Evolutionary conservation across 805 yeast genomes (phyloP).

Genomic region (Lipomyces sp.): DNA sequence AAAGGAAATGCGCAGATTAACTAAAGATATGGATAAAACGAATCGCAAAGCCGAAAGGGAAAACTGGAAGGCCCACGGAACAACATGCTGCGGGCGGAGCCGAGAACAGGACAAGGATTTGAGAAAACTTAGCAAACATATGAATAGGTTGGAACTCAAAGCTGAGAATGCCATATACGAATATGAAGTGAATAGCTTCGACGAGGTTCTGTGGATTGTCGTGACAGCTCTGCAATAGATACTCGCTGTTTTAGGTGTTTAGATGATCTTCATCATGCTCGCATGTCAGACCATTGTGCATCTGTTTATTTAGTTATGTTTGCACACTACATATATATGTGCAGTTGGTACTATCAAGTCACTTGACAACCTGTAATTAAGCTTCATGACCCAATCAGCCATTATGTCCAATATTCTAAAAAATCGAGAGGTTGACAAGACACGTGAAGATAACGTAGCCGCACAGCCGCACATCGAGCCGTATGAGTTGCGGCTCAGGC

Average conservation of each 20-base stretch:
- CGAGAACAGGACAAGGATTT: not conserved
- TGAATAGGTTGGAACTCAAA: not conserved
- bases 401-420: no score
- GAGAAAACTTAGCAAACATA: not conserved
- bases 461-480: not conserved
- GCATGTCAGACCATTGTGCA: no score
- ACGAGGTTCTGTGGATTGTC: not conserved
- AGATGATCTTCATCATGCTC: no score
- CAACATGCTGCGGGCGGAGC: constrained; percentile 1
- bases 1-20: not conserved
- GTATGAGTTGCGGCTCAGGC: not conserved
- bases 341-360: no score
- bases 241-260: no score
- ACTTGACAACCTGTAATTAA: no score
- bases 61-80: not conserved
- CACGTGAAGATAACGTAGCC: no score
- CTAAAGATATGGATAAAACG: not conserved
- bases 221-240: not conserved
- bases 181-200: not conserved
- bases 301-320: no score
- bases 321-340: no score
- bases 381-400: no score
- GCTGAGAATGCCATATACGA: not conserved
- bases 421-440: no score
- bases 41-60: not conserved